phyloP scores from a whole-genome alignment of 345 rosid genomes.

The Eucalyptus brandiana region DNA sequence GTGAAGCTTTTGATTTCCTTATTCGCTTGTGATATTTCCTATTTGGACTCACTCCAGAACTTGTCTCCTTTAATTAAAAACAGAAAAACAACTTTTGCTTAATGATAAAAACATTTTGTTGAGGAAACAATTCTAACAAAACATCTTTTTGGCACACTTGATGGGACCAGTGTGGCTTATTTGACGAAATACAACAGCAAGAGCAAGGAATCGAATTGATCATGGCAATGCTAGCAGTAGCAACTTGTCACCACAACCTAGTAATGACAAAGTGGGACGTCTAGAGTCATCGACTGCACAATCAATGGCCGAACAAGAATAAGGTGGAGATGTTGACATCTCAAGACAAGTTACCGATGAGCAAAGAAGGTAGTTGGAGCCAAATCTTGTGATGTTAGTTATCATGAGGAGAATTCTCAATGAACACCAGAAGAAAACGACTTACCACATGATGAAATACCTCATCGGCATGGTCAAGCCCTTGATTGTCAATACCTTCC shows the following conservation, averaged over 20 bases:
- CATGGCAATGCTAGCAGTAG: not conserved
- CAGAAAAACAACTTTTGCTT: too few species aligned
- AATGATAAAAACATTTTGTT: too few species aligned
- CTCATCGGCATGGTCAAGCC: too few species aligned
- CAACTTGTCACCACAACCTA: not conserved
- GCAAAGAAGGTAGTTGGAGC: too few species aligned
- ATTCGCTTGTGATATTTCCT: not conserved
- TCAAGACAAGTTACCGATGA: not conserved
- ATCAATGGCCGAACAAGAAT: not conserved
- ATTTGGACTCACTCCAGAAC: not conserved
- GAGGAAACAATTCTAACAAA: too few species aligned
- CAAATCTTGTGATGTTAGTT: too few species aligned
- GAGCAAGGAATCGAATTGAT: not conserved
- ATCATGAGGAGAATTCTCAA: too few species aligned
- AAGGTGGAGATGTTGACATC: not conserved
- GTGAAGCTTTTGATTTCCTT: not conserved
- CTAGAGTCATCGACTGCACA: not conserved
- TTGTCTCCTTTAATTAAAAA: too few species aligned
- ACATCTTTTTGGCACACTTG: too few species aligned
- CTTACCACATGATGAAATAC: too few species aligned
- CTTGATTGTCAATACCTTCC: too few species aligned
- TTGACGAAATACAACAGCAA: not conserved
- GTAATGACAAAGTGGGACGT: not conserved
- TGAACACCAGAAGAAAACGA: too few species aligned
- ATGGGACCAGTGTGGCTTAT: not conserved